A percentile compares a stretch with the other conserved stretches of the same genome.
Conservation (phyloP, 306 rosid genomes). For the Dalbergia cochinchinensis region DNA sequence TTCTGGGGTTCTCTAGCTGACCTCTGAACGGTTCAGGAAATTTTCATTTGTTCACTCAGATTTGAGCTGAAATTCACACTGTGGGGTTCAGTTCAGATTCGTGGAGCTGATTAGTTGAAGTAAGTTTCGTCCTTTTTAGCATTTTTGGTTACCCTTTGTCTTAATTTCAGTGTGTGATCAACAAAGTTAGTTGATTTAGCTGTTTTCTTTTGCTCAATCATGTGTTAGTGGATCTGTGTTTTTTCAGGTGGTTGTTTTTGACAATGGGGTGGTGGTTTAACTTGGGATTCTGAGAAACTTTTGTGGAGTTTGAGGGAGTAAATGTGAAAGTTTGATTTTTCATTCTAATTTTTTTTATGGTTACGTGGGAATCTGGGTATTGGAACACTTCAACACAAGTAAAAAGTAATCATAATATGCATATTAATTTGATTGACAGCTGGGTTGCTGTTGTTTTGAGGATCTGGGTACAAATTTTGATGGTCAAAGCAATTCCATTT, state of each 20-base stretch:
- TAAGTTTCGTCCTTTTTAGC: slow-evolving; percentile 52
- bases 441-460: slow-evolving; percentile 41
- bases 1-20: slow-evolving; percentile 38
- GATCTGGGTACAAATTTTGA: slow-evolving; percentile 41
- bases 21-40: slow-evolving; percentile 45
- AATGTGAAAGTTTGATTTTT: slow-evolving; percentile 48
- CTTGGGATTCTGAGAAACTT: slow-evolving; percentile 51
- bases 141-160: slow-evolving; percentile 41
- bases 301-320: slow-evolving; percentile 31
- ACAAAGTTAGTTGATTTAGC: slow-evolving; percentile 50
- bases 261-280: slow-evolving; percentile 47
- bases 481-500: slow-evolving; percentile 38
- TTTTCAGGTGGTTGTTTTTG: slow-evolving; percentile 42
- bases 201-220: slow-evolving; percentile 34
- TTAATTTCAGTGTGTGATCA: slow-evolving; percentile 52
- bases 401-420: slow-evolving; percentile 31
- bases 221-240: slow-evolving; percentile 76
- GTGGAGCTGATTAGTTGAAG: slow-evolving; percentile 55
- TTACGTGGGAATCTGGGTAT: slow-evolving; percentile 42
- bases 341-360: slow-evolving; percentile 27
- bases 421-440: slow-evolving; percentile 35
- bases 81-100: slow-evolving; percentile 65
- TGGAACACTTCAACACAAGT: slow-evolving; percentile 33
- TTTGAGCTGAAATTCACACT: slow-evolving; percentile 51
- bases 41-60: slow-evolving; percentile 54